A percentile compares a stretch with the other conserved stretches of the same genome.
These are phyloP conservation scores for Malus sylvestris DNA, from an alignment of 306 rosid species.

Conservation along the genomic window DNA sequence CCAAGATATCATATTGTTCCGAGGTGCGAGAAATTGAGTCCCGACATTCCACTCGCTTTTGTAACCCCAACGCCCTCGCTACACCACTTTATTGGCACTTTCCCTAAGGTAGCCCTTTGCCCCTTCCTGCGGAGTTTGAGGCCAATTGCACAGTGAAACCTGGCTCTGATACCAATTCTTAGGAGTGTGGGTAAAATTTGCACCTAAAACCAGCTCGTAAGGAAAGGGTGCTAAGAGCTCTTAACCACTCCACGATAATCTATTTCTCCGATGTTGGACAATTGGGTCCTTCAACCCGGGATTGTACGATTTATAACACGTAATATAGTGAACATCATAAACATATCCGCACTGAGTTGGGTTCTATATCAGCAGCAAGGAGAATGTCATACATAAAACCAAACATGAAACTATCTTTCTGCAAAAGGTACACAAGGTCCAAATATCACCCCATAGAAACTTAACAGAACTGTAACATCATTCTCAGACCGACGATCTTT, in stretches of 20 bases:
- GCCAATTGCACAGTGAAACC: too few species aligned
- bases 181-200: neutral
- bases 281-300: too few species aligned
- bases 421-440: neutral
- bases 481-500: conserved; percentile 18
- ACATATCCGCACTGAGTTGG: neutral
- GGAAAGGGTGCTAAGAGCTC: too few species aligned
- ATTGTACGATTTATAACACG: neutral
- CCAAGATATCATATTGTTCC: too few species aligned
- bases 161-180: neutral
- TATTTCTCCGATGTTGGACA: too few species aligned
- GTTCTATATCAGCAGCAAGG: neutral
- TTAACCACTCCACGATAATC: too few species aligned
- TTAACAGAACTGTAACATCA: neutral
- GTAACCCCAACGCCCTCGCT: too few species aligned
- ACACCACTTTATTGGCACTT: too few species aligned
- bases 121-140: neutral
- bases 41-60: too few species aligned
- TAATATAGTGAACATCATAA: neutral
- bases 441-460: neutral
- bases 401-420: neutral
- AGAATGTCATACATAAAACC: neutral
- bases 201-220: neutral
- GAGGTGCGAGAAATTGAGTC: too few species aligned
- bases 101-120: too few species aligned